These are phyloP conservation scores for Myriangium duriaei DNA, from an alignment of 2,329 filamentous ascomycete species.

Conservation along the genomic window DNA sequence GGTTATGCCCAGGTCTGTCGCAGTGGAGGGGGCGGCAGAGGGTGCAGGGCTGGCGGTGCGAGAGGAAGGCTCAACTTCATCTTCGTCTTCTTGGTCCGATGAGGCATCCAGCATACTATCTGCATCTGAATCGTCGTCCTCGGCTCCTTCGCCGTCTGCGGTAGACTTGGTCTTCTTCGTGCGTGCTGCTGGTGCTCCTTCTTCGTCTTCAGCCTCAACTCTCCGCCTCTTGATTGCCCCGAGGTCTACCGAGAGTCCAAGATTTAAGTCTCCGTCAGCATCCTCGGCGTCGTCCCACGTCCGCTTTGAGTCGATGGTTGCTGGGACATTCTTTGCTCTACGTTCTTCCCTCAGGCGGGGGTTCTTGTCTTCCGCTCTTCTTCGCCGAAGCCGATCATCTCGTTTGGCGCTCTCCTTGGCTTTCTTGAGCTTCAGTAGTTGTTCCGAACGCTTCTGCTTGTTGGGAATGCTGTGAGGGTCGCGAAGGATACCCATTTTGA, in stretches of 20 bases:
- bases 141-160: slow-evolving; percentile 29
- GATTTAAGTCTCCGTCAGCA: slow-evolving; percentile 25
- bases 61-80: slow-evolving; percentile 29
- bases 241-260: slow-evolving; percentile 34
- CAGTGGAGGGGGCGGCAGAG: slow-evolving; percentile 43
- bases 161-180: slow-evolving; percentile 19
- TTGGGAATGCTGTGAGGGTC: slow-evolving; percentile 23
- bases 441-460: slow-evolving; percentile 64
- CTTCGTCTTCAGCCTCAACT: slow-evolving; percentile 25
- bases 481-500: slow-evolving; percentile 18
- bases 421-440: slow-evolving; percentile 72
- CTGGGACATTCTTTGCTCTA: slow-evolving; percentile 63
- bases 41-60: slow-evolving; percentile 28
- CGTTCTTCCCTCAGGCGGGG: slow-evolving; percentile 62
- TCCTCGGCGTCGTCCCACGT: slow-evolving; percentile 58
- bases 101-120: slow-evolving; percentile 70
- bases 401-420: slow-evolving; percentile 59
- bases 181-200: slow-evolving; percentile 16
- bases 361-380: slow-evolving; percentile 75
- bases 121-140: slow-evolving; percentile 39
- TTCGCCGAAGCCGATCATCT: slow-evolving; percentile 63
- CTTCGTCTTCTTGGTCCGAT: slow-evolving; percentile 40
- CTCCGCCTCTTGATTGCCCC: slow-evolving; percentile 33
- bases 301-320: slow-evolving; percentile 76
- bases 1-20: slow-evolving; percentile 47